Evolutionary conservation across 306 rosid species (phyloP).

Genomic region (Senna tora): DNA sequence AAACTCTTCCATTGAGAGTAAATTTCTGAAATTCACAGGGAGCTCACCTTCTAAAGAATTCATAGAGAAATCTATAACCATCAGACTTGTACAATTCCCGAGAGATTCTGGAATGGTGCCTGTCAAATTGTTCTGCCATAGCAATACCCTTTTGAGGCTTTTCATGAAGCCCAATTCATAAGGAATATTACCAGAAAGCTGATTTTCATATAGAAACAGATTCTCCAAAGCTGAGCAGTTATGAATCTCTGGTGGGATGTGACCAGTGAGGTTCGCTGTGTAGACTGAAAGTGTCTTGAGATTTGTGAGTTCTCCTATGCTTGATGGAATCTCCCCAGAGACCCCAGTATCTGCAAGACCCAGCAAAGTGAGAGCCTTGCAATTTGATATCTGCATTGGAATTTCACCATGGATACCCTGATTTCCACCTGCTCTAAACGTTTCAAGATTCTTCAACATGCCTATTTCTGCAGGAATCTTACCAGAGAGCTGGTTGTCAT

Average conservation of each 20-base stretch:
- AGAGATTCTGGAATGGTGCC: conserved; percentile 69
- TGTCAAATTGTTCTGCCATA: conserved; percentile 84
- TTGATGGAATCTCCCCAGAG: conserved; percentile 77
- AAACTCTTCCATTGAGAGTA: conserved; percentile 73
- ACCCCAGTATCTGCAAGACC: conserved; percentile 89
- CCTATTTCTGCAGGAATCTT: conserved; percentile 78
- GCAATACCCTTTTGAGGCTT: conserved; percentile 64
- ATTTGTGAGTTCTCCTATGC: conserved; percentile 71
- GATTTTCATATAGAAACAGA: conserved; percentile 83
- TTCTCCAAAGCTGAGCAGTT: conserved; percentile 77
- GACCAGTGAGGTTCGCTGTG: conserved; percentile 80
- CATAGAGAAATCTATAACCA: conserved; percentile 79
- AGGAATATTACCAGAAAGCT: conserved; percentile 79
- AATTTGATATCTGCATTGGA: conserved; percentile 79
- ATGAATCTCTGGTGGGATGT: conserved; percentile 77
- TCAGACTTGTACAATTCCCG: conserved; percentile 70
- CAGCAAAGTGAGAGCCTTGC: conserved; percentile 64
- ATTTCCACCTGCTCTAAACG: conserved; percentile 84
- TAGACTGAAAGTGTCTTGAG: conserved; percentile 80
- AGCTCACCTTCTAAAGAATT: conserved; percentile 74
- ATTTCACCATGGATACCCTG: conserved; percentile 74
- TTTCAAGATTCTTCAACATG: conserved; percentile 55
- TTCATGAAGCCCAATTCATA: conserved; percentile 64
- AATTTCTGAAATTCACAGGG: conserved; percentile 58
- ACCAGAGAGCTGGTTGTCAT: conserved; percentile 81